Evolutionary conservation across 352 stramenopile genomes (phyloP).

Genomic region (Pythium brachiatum): DNA sequence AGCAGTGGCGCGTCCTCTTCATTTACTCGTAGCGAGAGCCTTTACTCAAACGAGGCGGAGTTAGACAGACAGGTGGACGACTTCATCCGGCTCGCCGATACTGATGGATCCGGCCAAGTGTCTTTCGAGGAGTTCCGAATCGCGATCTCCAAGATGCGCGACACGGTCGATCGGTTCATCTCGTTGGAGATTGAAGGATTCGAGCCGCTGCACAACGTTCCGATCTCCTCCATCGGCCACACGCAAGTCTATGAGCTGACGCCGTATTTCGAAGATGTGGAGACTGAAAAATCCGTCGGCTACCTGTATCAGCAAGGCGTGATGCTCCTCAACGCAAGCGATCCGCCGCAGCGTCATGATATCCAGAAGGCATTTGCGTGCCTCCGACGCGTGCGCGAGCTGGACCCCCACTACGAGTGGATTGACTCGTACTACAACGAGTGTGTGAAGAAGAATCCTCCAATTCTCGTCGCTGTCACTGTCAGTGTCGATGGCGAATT

Average conservation of each 20-base stretch:
- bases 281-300: conserved; percentile 61
- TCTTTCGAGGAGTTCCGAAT: conserved; percentile 88
- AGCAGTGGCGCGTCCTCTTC: conserved; percentile 15
- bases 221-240: conserved; percentile 64
- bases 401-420: conserved; percentile 81
- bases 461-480: conserved; percentile 64
- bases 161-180: conserved; percentile 66
- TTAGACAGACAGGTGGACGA: conserved; percentile 63
- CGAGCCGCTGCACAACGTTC: conserved; percentile 58
- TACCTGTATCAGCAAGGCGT: conserved; percentile 70
- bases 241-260: conserved; percentile 79
- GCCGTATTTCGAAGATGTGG: conserved; percentile 68
- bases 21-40: conserved; percentile 41
- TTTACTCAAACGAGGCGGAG: conserved; percentile 54
- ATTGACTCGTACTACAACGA: conserved; percentile 79
- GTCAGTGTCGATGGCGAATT: conserved; percentile 71
- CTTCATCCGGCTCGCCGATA: conserved; percentile 77
- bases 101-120: conserved; percentile 70
- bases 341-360: conserved; percentile 50
- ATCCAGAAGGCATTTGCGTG: conserved; percentile 76
- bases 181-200: conserved; percentile 78
- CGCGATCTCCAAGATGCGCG: conserved; percentile 73
- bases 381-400: conserved; percentile 59
- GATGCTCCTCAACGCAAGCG: conserved; percentile 58
- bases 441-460: conserved; percentile 65